These are phyloP conservation scores for Neurospora sp. DNA, from an alignment of 495 filamentous ascomycete species.

Conservation along the genomic window DNA sequence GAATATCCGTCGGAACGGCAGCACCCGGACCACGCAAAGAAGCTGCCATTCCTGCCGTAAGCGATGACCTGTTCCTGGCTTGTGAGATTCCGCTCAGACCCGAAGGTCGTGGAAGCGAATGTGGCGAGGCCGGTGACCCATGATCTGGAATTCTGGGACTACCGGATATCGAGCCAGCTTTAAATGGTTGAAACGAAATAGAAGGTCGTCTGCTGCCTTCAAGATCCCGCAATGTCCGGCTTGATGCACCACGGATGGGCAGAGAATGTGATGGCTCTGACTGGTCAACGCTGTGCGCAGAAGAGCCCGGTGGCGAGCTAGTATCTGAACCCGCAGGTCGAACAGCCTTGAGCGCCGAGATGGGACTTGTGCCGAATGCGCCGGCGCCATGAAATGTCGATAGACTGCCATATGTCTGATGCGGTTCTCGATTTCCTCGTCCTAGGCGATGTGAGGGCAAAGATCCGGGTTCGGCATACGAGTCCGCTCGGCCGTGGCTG, in stretches of 20 bases:
- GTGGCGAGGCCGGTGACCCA: conserved; percentile 48
- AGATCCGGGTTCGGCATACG: conserved; percentile 58
- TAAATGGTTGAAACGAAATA: conserved; percentile 87
- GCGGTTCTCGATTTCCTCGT: conserved; percentile 48
- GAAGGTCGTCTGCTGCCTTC: conserved; percentile 54
- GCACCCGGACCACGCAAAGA: conserved; percentile 45
- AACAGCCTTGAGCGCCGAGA: conserved; percentile 71
- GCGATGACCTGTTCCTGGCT: conserved; percentile 54
- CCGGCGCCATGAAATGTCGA: conserved; percentile 86
- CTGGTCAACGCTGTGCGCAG: conserved; percentile 41
- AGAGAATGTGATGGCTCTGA: conserved; percentile 33
- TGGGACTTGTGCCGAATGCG: conserved; percentile 67
- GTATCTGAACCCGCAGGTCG: conserved; percentile 44
- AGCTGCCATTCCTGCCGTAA: conserved; percentile 55
- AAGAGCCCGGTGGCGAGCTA: conserved; percentile 53
- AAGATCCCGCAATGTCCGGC: conserved; percentile 33
- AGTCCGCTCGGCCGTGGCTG: conserved; percentile 22
- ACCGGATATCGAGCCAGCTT: conserved; percentile 85
- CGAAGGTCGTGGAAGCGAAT: conserved; percentile 41
- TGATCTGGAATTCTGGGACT: conserved; percentile 49
- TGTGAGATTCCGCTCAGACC: conserved; percentile 48
- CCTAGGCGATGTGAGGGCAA: conserved; percentile 46
- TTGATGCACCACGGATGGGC: conserved; percentile 26
- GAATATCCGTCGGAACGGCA: conserved; percentile 45
- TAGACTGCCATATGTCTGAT: conserved; percentile 82